Base-by-base conservation (phyloP, 1,284 basidiomycete genomes). In the Trichosporon sp. region DNA sequence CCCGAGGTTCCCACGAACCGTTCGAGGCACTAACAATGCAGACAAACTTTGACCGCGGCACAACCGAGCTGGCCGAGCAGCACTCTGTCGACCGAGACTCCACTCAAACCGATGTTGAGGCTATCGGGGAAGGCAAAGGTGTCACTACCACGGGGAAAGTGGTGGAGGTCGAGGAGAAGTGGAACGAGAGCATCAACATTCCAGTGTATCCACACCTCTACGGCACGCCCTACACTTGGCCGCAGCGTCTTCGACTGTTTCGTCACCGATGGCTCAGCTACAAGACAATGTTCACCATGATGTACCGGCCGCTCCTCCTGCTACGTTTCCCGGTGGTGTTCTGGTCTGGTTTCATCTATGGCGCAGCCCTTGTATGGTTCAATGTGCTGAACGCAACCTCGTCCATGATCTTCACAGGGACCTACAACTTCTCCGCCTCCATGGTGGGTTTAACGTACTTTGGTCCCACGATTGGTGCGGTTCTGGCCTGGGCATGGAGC, bases 321-420 rank as follows among this genome's bases (percentile, higher is more conserved):
- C 54, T 73, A 35, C 72, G 72, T 46, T 74, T 73, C 66, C 75
- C 75, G 2, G 73, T 75, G 46, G 64, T 78, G 12, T 31, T 75
- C 19, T 76, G 75, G 75, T 65, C 69, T 12, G 75, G 75, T 2
- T 35, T 78, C 14, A 63, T 73, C 1, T 76, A 78, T 70, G 77
- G 77, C n/a, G 64, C 68, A 7, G 61, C 71, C 4, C 69, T 78
- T 8, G 59, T 76, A 32, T 78, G 75, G 76, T 76, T 71, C 71
- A 76, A 76, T 56, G 75, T 76, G 0, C 69, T 77, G 59, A 77
- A 77, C 69, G 75, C 74, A 2, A 77, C 76, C 1, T 71, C 73
- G 2, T 67, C 68, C 11, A 51, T 73, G 19, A 72, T 75, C 56
- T 70, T 74, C 59, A 66, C 65, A 5, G 54, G 32, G 12, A 67